These are phyloP conservation scores for Kwoniella botswanensis DNA, from an alignment of 768 basidiomycete species.

Conservation along the genomic window DNA sequence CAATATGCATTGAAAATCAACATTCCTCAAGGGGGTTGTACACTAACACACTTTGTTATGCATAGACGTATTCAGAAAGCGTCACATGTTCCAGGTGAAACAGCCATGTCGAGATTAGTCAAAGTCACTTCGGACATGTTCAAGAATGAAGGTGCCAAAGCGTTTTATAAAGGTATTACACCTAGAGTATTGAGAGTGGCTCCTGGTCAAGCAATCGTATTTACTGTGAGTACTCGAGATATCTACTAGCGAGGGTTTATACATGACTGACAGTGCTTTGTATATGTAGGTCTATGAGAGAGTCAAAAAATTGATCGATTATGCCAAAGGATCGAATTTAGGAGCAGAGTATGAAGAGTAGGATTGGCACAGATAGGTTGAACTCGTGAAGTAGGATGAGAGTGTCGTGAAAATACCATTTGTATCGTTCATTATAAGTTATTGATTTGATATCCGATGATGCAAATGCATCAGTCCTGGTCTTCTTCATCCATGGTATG, in stretches of 20 bases:
- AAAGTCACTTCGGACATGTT: slow-evolving; percentile 92
- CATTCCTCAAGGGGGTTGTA: too few relatives aligned
- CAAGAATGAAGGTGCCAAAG: slow-evolving; percentile 79
- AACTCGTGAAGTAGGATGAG: neutral
- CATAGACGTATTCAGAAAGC: slow-evolving; percentile 80
- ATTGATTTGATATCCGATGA: too few relatives aligned
- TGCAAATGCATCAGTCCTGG: neutral
- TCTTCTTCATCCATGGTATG: neutral
- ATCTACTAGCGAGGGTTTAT: neutral
- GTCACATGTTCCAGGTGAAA: slow-evolving; percentile 71
- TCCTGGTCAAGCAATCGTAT: slow-evolving; percentile 90
- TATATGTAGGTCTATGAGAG: slow-evolving; percentile 73
- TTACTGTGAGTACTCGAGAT: slow-evolving; percentile 65
- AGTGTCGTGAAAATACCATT: neutral
- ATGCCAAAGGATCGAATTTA: slow-evolving; percentile 57
- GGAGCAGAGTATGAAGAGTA: slow-evolving; percentile 41
- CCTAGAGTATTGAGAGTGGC: slow-evolving; percentile 95
- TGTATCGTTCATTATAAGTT: neutral
- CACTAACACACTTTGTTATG: neutral
- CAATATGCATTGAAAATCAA: too few relatives aligned
- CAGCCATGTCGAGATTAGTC: slow-evolving; percentile 77
- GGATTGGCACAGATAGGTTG: neutral
- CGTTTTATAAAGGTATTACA: slow-evolving; percentile 99
- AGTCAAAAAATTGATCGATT: slow-evolving; percentile 76
- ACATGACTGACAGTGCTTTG: neutral